phyloP scores from a whole-genome alignment of 2,329 filamentous ascomycete genomes.

The Cytospora schulzeri region DNA sequence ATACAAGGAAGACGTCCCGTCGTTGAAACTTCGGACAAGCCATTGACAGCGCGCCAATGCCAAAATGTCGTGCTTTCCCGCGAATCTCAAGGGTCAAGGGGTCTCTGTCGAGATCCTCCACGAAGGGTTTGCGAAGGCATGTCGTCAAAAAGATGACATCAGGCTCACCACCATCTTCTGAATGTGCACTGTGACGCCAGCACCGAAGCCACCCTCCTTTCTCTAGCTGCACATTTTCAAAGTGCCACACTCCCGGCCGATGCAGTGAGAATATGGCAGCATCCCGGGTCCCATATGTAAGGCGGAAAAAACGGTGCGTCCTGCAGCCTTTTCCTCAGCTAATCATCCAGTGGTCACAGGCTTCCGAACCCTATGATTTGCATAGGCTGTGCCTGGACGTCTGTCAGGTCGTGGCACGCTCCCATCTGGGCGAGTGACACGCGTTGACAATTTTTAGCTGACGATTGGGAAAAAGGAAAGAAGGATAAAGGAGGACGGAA shows the following conservation, averaged over 20 bases:
- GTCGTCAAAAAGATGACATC: constrained; percentile 6
- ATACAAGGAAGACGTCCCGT: not conserved
- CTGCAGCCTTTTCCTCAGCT: constrained; percentile 37
- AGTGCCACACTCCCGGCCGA: constrained; percentile 16
- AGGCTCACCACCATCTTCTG: not conserved
- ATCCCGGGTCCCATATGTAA: constrained; percentile 32
- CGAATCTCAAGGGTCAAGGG: constrained; percentile 13
- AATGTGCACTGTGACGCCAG: constrained; percentile 13
- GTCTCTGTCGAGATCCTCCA: not conserved
- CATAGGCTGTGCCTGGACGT: constrained; percentile 22
- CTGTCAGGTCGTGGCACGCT: constrained; percentile 22
- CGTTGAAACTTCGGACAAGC: not conserved
- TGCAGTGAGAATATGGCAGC: constrained; percentile 12
- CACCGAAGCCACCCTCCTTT: constrained; percentile 21
- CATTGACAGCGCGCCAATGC: constrained; percentile 5
- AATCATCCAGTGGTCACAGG: constrained; percentile 31
- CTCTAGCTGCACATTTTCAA: constrained; percentile 7
- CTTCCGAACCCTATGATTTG: constrained; percentile 20
- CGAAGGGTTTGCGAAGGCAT: not conserved
- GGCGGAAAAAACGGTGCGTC: constrained; percentile 43
- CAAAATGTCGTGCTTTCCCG: constrained; percentile 15
- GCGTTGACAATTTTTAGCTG: constrained; percentile 16
- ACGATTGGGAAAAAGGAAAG: constrained; percentile 13
- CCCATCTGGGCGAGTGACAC: constrained; percentile 21
- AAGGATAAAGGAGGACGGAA: constrained; percentile 3